phyloP scores from a whole-genome alignment of 2,329 filamentous ascomycete species.

The Fusarium clavum region DNA sequence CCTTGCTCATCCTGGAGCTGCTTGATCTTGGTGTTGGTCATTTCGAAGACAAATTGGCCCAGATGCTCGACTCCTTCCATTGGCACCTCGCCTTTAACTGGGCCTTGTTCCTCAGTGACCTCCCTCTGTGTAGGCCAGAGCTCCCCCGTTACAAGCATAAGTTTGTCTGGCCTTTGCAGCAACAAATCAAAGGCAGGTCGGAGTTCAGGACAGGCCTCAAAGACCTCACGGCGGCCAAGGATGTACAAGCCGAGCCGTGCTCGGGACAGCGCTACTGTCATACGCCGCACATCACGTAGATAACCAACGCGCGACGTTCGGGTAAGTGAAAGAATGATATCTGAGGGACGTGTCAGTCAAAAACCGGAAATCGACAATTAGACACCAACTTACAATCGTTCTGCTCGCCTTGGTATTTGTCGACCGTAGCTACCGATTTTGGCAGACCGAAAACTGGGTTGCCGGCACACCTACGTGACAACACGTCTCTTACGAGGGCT shows the following conservation, averaged over 20 bases:
- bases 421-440: slow-evolving; percentile 90
- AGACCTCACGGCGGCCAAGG: slow-evolving; percentile 86
- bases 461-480: slow-evolving; percentile 83
- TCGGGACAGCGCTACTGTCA: slow-evolving; percentile 94
- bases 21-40: slow-evolving; percentile 76
- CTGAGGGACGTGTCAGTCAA: slow-evolving; percentile 58
- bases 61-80: slow-evolving; percentile 96
- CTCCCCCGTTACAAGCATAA: slow-evolving; percentile 85
- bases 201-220: slow-evolving; percentile 89
- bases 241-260: slow-evolving; percentile 93
- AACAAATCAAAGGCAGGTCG: slow-evolving; percentile 86
- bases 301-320: slow-evolving; percentile 91
- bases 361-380: neutral
- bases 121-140: slow-evolving; percentile 78
- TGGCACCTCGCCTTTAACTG: slow-evolving; percentile 68
- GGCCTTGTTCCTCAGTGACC: slow-evolving; percentile 54
- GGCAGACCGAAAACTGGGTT: slow-evolving; percentile 90
- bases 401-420: slow-evolving; percentile 99
- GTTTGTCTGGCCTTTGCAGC: slow-evolving; percentile 80
- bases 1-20: slow-evolving; percentile 58
- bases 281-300: slow-evolving; percentile 88
- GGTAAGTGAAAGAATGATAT: slow-evolving; percentile 92
- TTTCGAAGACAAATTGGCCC: slow-evolving; percentile 95
- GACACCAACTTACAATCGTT: slow-evolving; percentile 84
- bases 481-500: slow-evolving; percentile 87